A percentile compares a stretch with the other conserved stretches of the same genome.
Conservation (phyloP, 139 green algal genomes). For the Chlamydomonas schloesseri region DNA sequence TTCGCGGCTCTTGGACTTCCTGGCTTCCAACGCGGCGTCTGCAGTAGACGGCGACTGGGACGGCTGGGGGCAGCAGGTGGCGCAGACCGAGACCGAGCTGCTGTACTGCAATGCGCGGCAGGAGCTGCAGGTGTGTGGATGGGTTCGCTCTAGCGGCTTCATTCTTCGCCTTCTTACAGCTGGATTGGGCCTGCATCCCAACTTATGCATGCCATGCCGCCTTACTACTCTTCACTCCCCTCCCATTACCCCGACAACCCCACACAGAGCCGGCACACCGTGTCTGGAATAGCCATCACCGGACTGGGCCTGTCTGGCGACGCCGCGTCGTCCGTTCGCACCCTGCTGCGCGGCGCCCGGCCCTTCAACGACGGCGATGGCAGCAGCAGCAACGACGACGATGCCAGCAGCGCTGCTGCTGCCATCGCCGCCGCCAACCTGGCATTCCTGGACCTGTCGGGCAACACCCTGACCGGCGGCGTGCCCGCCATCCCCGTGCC, state of each 20-base stretch:
- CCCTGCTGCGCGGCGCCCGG: background rate
- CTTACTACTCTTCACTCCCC: too few relatives aligned
- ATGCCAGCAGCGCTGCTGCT: background rate
- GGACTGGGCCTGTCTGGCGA: background rate
- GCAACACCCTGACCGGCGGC: background rate
- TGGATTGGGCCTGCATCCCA: too few relatives aligned
- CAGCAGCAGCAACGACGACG: too few relatives aligned
- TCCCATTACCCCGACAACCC: too few relatives aligned
- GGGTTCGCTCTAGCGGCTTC: too few relatives aligned
- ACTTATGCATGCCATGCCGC: too few relatives aligned
- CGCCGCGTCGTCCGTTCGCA: background rate
- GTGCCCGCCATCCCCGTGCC: background rate
- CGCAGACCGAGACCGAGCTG: background rate
- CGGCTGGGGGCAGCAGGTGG: background rate
- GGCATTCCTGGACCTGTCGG: background rate
- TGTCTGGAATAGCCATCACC: background rate
- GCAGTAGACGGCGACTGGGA: background rate
- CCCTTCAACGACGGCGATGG: too few relatives aligned
- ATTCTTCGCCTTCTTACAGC: too few relatives aligned
- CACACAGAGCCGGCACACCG: background rate
- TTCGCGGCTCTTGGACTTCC: background rate
- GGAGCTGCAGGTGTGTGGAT: background rate
- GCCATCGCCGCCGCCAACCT: background rate
- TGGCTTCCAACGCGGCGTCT: background rate
- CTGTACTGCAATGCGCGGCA: background rate